phyloP scores from a whole-genome alignment of 352 stramenopile species.

The Globisporangium emineosum region DNA sequence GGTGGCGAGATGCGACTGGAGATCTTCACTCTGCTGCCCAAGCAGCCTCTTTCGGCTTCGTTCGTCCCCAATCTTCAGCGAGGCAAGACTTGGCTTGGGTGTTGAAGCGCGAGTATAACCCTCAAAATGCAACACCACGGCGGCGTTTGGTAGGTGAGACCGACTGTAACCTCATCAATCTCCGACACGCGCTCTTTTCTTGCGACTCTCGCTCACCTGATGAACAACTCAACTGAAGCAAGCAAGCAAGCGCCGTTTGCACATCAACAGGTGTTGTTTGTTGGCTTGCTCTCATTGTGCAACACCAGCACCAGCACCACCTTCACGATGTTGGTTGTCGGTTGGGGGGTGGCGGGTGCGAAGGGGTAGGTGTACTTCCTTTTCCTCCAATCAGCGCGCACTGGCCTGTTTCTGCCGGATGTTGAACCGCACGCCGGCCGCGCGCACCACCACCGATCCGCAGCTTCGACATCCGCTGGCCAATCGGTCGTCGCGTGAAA shows the following conservation, averaged over 20 bases:
- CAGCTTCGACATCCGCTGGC: constrained; percentile 7
- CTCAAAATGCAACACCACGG: background rate
- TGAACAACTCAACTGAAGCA: background rate
- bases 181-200: background rate
- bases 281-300: background rate
- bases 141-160: background rate
- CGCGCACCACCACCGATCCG: constrained; percentile 1
- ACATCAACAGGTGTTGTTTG: constrained; percentile 2
- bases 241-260: constrained; percentile 4
- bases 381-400: background rate
- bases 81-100: background rate
- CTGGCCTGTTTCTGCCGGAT: background rate
- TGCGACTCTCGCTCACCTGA: background rate
- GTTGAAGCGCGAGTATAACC: background rate
- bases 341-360: background rate
- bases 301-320: background rate
- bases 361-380: background rate
- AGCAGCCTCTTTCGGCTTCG: background rate
- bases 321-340: background rate
- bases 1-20: background rate
- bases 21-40: background rate
- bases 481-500: background rate
- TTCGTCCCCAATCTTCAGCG: background rate
- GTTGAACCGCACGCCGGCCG: constrained; percentile 1
- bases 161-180: background rate